These are phyloP conservation scores for Raddia distichophylla DNA, from an alignment of 176 grass and related monocot genomes.

Conservation along the genomic window DNA sequence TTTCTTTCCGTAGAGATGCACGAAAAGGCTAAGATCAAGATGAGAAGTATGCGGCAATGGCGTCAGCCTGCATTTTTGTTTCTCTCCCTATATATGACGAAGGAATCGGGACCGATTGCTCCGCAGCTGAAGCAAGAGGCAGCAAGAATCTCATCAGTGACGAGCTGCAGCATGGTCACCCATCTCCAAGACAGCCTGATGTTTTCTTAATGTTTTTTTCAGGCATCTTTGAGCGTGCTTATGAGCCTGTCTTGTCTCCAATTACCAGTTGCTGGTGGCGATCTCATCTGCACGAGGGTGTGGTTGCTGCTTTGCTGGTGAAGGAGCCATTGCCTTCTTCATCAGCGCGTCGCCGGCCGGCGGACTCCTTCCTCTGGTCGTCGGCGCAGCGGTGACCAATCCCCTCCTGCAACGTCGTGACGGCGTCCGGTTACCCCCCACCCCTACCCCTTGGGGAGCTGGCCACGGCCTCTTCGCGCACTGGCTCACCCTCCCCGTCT, in stretches of 20 bases:
- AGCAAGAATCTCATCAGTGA: constrained; percentile 44
- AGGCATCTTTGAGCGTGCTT: neutral
- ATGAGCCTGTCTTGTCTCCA: constrained; percentile 7
- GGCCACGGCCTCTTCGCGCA: too few species aligned
- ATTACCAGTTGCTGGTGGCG: neutral
- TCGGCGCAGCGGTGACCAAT: too few species aligned
- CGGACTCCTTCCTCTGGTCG: too few species aligned
- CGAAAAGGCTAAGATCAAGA: neutral
- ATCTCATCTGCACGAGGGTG: constrained; percentile 15
- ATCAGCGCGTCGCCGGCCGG: neutral
- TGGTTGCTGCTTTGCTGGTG: constrained; percentile 9
- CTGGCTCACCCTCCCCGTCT: too few species aligned
- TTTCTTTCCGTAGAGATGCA: constrained; percentile 3
- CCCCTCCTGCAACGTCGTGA: too few species aligned
- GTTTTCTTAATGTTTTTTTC: constrained; percentile 7
- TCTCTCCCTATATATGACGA: too few species aligned
- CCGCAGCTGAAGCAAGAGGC: neutral
- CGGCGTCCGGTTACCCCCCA: too few species aligned
- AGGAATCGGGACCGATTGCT: too few species aligned
- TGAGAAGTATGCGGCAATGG: constrained; percentile 1
- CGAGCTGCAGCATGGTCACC: constrained; percentile 28
- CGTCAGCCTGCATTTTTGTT: too few species aligned
- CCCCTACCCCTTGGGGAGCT: too few species aligned
- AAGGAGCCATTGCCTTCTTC: neutral
- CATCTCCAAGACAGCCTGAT: constrained; percentile 4